Evolutionary conservation across 2,329 filamentous ascomycete genomes (phyloP), one percentile per base, ranked within the genome.

Genomic region (Coniochaeta sp.): DNA sequence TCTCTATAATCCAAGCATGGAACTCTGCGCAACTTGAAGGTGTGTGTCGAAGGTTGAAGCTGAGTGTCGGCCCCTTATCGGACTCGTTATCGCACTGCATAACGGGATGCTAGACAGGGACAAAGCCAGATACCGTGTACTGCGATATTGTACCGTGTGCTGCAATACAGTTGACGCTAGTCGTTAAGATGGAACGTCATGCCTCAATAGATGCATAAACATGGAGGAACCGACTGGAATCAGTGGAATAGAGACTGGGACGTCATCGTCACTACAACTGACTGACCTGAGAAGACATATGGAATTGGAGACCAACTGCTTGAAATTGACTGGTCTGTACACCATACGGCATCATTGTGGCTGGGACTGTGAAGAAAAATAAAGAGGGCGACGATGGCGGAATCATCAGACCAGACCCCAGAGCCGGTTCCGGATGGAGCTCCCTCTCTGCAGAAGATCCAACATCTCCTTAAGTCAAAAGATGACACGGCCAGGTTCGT

Each of bases 401-500:
- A 52, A 26, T 19, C 3, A 26, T 47, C 42, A 22, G 12, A 26
- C 9, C 26, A 24, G 2, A 8, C 16, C 54, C 19, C 4, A 14
- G 54, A 36, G 26, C 30, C 16, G 3, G 19, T 7, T 1, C 7
- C 17, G 9, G 30, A 22, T 12, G 54, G 54, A 22, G 54, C 30
- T 34, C 55, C 59, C 12, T 65, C 70, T 0, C 34, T 84, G 58
- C 72, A 79, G 57, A 82, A 81, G 65, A 80, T 88, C 58, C 75
- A 83, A 63, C 67, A 74, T 1, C 77, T 89, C 2, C 77, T 90
- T 36, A 75, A 76, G 59, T 72, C 82, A 59, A 85, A 84, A 62
- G 81, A 89, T 68, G 87, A 90, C 68, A 89, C 87, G 0, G 83
- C 85, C 22, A 81, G 84, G 66, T 89, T 90, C 65, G 86, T 89